Base-by-base conservation (phyloP, 352 stramenopile genomes). In the Elongisporangium anandrum region DNA sequence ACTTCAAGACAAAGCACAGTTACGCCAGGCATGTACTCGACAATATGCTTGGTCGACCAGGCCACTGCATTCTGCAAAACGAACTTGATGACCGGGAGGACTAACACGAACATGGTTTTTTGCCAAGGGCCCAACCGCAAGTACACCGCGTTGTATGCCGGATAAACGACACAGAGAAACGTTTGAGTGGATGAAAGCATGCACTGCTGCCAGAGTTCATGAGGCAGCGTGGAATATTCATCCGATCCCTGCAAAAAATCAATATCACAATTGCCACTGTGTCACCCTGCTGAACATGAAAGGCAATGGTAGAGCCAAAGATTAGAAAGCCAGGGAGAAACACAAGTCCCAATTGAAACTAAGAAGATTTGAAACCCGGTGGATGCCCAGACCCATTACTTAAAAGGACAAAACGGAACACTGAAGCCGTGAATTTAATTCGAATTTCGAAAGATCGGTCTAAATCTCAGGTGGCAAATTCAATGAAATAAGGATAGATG, bases 1-100 rank as follows among this genome's bases (percentile, higher is more conserved):
- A 72, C 16, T 15, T 70, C 69, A 7, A 73, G 52, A 1, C 57
- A 64, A 26, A 79, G 69, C 2, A 77, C 56, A 10, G 68, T 56
- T 0, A 57, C 51, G 24, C 45, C 50, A 2, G 61, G 61, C 9
- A 73, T 50, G n/a, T 54, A 64, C 20, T 79, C 71, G 23, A 64
- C 17, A 5, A 70, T 52, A 49, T 76, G 56, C 0, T 52, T 50
- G 0, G 39, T 51, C 6, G 59, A 57, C 4, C 41, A 52, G 9
- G 71, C 60, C 1, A 60, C 53, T 16, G 64, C 49, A 12, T 75
- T 70, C 10, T 69, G 69, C 12, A 66, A 59, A 17, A 26, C 34
- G 2, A 78, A 61, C 17, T 75, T 70, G 59, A 66, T 52, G 0
- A 56, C 12, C 1, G 56, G 61, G 16, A 73, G 57, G 4, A 61